phyloP scores from a whole-genome alignment of 176 grass and related monocot species.

The Triticum monococcum region DNA sequence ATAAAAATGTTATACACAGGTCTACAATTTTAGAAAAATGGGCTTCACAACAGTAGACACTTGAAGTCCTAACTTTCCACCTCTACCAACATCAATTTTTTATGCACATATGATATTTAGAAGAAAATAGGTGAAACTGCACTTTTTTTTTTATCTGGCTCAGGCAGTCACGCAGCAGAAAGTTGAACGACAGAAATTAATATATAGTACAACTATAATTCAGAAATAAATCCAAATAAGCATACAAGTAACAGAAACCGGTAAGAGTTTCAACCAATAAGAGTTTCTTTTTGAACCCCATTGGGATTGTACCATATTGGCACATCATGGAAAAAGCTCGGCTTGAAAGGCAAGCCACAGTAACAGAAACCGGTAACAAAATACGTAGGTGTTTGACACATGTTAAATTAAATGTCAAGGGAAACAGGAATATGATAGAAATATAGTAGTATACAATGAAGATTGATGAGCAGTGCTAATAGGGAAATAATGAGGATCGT shows the following conservation, averaged over 20 bases:
- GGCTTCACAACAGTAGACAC: not conserved
- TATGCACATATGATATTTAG: not conserved
- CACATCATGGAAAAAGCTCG: not conserved
- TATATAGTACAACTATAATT: not conserved
- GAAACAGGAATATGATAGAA: conserved; percentile 3
- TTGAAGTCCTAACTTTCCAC: not conserved
- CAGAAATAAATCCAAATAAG: not conserved
- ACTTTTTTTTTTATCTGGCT: not conserved
- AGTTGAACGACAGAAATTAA: not conserved
- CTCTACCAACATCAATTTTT: not conserved
- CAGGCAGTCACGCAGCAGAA: not conserved
- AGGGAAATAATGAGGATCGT: not conserved
- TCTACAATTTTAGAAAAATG: not conserved
- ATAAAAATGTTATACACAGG: not conserved
- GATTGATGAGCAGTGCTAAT: not conserved
- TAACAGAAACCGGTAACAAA: not conserved
- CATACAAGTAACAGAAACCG: not conserved
- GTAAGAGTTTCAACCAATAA: not conserved
- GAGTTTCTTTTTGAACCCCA: not conserved
- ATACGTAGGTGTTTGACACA: not conserved
- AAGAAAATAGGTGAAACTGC: not conserved
- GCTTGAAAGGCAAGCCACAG: not conserved
- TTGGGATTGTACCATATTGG: not conserved
- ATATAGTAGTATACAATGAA: not conserved
- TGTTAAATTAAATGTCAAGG: not conserved